Base-by-base conservation (phyloP, 768 basidiomycete genomes). In the Russula abietina region DNA sequence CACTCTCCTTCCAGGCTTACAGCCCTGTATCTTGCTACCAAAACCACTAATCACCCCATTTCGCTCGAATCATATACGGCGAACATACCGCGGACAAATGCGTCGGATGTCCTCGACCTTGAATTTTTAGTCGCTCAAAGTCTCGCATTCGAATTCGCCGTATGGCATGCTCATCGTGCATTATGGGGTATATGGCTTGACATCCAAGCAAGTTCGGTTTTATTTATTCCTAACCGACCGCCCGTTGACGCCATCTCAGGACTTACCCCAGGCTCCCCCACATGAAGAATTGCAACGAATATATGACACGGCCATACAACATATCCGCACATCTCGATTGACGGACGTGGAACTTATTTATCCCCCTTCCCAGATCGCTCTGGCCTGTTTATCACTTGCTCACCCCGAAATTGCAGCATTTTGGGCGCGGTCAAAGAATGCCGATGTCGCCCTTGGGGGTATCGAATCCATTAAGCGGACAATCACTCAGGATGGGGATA, bases 111-210 rank as follows among this genome's bases (percentile, higher is more conserved):
- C 17, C 83, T 98, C 61, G 89, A 93, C 61, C 84, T 98, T 39
- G 97, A 99, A 73, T 98, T 98, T 72, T 84, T 97, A 39, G 89
- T 99, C 6, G 91, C 95, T 0, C 97, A 98, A 74, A 93, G 91
- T 69, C 80, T 99, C 52, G 81, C 84, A 41, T 99, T 99, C 66
- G 95, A 99, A 72, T 97, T 98, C 70, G 85, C 93, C 4, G 85
- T 93, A 8, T 94, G 92, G 88, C 93, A 94, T 73, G 83, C 91
- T 24, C 91, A 95, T 70, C 77, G 92, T 51, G 91, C 93, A 0
- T 72, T 93, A 24, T 93, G 90, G 87, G 93, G 93, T 5, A 80
- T 95, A 22, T 88, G 86, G 81, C 80, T 97, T 22, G 94, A 97
- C 72, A 72, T 92, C 24, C 92, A 97, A 82, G 91, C 92, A 97